Conservation (phyloP, 2,329 filamentous ascomycete genomes). For the Esteya vermicola region DNA sequence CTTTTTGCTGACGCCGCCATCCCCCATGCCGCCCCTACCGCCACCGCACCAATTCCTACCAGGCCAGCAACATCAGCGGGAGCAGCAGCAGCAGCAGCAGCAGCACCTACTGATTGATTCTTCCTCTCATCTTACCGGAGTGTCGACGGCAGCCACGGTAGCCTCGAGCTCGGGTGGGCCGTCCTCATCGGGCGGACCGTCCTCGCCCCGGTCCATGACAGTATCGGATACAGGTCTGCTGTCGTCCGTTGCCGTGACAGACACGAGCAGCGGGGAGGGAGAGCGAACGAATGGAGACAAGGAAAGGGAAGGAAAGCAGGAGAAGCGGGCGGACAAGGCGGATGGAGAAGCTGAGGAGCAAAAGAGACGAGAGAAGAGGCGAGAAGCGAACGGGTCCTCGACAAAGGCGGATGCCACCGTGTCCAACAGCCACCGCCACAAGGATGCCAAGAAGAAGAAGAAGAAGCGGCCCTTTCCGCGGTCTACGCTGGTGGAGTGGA, state of each 20-base stretch:
- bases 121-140: constrained; percentile 1
- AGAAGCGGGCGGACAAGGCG: constrained; percentile 6
- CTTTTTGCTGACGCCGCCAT: not conserved
- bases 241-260: not conserved
- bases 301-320: constrained; percentile 7
- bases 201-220: too few species aligned
- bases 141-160: constrained; percentile 5
- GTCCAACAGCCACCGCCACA: not conserved
- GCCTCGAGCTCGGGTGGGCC: constrained; percentile 5
- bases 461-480: constrained; percentile 12
- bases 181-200: constrained; percentile 1
- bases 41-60: too few species aligned
- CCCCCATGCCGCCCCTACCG: too few species aligned
- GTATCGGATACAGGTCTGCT: too few species aligned
- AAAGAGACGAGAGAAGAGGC: not conserved
- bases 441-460: too few species aligned
- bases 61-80: too few species aligned
- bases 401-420: not conserved
- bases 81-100: not conserved
- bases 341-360: too few species aligned
- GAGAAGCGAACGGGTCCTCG: not conserved
- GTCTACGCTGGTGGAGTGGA: constrained; percentile 31
- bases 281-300: constrained; percentile 1
- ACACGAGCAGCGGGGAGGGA: not conserved
- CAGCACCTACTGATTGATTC: too few species aligned